Evolutionary conservation across 1,139 yeast species (phyloP), one percentile per base, ranked within the genome.

Genomic region (Blastobotrys illinoisensis): DNA sequence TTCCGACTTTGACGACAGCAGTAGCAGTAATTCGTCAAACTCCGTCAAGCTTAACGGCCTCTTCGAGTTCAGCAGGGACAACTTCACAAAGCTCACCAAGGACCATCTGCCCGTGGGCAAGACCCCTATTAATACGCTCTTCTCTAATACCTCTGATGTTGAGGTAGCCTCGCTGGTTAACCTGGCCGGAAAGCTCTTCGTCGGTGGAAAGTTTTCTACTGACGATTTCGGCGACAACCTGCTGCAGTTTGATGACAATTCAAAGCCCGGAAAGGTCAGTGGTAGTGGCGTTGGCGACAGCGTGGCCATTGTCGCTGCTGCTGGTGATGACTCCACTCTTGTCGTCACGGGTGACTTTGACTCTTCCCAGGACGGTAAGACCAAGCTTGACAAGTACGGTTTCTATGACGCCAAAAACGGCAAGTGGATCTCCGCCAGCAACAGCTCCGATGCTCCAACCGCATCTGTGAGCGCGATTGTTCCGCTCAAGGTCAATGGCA

Each of bases 41-140:
- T 72, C 5, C 62, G 71, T 54, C 61, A 75, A 46, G 5, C 65
- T 90, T 54, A 86, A 86, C 67, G 95, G 95, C 1, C 65, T 93
- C 46, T 88, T 91, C 67, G 97, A 93, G 70, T 93, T 85, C 70
- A 83, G 89, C 0, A 72, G 84, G 49, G 73, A 80, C 2, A 89
- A 90, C 67, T 88, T 87, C 66, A 74, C 93, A 0, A 60, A 67
- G 13, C 66, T 68, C 21, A 64, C 67, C 23, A 46, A 46, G 45
- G 65, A 68, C 46, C 71, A 74, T 57, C 44, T 73, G 67, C 78
- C 76, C 55, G 80, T 88, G 48, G 88, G 90, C 0, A 82, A 86
- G 64, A 82, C 95, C 0, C 73, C 87, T 0, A 71, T 91, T 52
- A 88, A 88, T 60, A 69, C n/a, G 69, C 86, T 46, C n/a, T 70